Conservation (phyloP, 495 filamentous ascomycete genomes). For the Penicillium pancosmium region DNA sequence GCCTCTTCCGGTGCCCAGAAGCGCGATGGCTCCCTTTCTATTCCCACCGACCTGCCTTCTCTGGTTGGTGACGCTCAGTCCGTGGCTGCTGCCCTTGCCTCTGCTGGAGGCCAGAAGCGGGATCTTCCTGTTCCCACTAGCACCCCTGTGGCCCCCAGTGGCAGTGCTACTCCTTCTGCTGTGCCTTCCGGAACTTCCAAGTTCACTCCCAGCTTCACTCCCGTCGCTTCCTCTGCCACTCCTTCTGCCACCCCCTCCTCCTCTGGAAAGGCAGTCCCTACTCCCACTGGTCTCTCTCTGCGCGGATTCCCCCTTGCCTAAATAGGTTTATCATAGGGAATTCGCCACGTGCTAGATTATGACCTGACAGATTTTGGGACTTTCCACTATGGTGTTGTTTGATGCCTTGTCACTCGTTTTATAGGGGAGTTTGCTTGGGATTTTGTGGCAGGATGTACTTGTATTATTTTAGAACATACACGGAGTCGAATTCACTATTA, state of each 20-base stretch:
- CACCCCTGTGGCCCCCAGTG: background rate
- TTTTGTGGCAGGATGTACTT: no score
- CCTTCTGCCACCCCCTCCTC: conserved; percentile 1
- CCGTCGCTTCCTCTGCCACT: conserved; percentile 5
- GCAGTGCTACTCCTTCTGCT: conserved; percentile 9
- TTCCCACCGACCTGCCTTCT: conserved; percentile 12
- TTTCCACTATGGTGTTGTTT: no score
- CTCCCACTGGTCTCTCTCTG: conserved; percentile 7
- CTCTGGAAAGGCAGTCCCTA: background rate
- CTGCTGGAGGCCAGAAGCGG: conserved; percentile 11
- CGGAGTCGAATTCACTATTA: no score
- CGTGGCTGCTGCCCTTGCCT: background rate
- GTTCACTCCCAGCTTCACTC: conserved; percentile 1
- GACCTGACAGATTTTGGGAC: no score
- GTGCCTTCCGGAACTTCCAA: background rate
- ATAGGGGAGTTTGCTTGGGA: no score
- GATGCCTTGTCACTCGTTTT: no score
- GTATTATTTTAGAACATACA: no score
- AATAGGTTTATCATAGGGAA: background rate
- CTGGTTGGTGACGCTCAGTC: conserved; percentile 9
- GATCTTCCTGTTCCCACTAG: conserved; percentile 9
- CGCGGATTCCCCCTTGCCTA: conserved; percentile 15
- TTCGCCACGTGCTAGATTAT: no score
- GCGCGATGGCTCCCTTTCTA: conserved; percentile 4
- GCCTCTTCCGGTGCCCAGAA: conserved; percentile 3